Evolutionary conservation across 176 grass and related monocot genomes (phyloP).

Genomic region (Aegilops umbellulata): DNA sequence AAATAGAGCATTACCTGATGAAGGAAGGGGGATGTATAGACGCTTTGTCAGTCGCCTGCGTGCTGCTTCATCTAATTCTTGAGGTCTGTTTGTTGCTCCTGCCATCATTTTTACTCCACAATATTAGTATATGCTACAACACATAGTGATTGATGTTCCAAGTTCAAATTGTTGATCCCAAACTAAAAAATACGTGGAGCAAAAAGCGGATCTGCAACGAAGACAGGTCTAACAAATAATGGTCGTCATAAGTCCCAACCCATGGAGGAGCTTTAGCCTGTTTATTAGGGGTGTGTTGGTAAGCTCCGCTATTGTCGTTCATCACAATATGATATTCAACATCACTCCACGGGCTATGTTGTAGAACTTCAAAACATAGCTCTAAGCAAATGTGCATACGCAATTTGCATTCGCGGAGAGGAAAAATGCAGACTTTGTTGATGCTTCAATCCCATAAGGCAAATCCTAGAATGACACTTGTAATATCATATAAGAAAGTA

Average conservation of each 20-base stretch:
- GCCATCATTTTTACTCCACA: conserved; percentile 17
- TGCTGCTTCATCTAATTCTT: conserved; percentile 97
- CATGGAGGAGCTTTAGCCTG: background rate
- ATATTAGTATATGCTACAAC: conserved; percentile 16
- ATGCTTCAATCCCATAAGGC: background rate
- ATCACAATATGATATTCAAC: background rate
- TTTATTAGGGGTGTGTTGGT: background rate
- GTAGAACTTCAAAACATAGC: conserved; percentile 12
- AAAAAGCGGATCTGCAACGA: background rate
- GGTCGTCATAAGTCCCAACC: background rate
- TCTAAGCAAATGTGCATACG: background rate
- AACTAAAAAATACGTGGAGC: background rate
- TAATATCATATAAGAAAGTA: background rate
- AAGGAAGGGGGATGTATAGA: conserved; percentile 94
- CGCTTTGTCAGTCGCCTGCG: conserved; percentile 88
- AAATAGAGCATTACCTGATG: conserved; percentile 61
- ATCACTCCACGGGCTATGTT: conserved; percentile 11
- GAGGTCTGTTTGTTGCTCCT: conserved; percentile 98
- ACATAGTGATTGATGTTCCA: background rate
- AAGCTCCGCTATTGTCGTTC: background rate
- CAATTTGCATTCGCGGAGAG: background rate
- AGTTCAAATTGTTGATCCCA: background rate
- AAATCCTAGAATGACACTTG: conserved; percentile 3
- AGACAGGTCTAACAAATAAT: background rate
- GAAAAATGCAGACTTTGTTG: conserved; percentile 5